Conservation (phyloP, 192 early-diverging fungal species). For the Gaertneriomyces sp. region DNA sequence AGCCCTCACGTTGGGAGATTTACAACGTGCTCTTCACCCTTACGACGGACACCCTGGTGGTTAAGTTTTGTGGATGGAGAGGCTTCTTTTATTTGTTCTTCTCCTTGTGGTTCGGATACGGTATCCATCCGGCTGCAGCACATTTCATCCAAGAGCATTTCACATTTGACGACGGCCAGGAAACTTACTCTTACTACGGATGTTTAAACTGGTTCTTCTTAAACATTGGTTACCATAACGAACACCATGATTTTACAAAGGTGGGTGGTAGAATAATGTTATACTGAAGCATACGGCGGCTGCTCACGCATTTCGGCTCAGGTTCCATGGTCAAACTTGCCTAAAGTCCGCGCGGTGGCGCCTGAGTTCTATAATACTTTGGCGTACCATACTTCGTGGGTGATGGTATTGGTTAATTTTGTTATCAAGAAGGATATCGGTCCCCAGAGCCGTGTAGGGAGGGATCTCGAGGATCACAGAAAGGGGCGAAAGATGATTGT, state of each 20-base stretch:
- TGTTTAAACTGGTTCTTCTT: conserved; percentile 78
- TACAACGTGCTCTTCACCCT: conserved; percentile 42
- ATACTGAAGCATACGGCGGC: neutral
- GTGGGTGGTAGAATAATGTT: conserved; percentile 4
- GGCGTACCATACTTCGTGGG: conserved; percentile 82
- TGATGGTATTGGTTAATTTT: conserved; percentile 78
- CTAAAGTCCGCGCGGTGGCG: conserved; percentile 72
- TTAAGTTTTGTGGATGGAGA: conserved; percentile 38
- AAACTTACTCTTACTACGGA: conserved; percentile 98
- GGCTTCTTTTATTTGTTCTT: conserved; percentile 43
- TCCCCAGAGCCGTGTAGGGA: conserved; percentile 78
- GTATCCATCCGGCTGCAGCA: conserved; percentile 87
- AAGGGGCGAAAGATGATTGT: conserved; percentile 66
- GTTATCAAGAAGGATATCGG: conserved; percentile 65
- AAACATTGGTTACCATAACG: conserved; percentile 97
- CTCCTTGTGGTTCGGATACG: conserved; percentile 66
- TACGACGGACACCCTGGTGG: conserved; percentile 29
- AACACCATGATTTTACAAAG: conserved; percentile 95
- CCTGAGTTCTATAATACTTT: conserved; percentile 87
- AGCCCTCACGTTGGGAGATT: conserved; percentile 40
- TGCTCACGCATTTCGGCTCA: conserved; percentile 24
- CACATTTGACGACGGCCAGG: conserved; percentile 86
- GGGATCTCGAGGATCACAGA: conserved; percentile 67
- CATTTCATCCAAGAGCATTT: conserved; percentile 99
- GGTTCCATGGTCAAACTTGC: conserved; percentile 85